A percentile compares a stretch with the other conserved stretches of the same genome.
phyloP scores from a whole-genome alignment of 495 filamentous ascomycete genomes.

The Penicillium cosmopolitanum region DNA sequence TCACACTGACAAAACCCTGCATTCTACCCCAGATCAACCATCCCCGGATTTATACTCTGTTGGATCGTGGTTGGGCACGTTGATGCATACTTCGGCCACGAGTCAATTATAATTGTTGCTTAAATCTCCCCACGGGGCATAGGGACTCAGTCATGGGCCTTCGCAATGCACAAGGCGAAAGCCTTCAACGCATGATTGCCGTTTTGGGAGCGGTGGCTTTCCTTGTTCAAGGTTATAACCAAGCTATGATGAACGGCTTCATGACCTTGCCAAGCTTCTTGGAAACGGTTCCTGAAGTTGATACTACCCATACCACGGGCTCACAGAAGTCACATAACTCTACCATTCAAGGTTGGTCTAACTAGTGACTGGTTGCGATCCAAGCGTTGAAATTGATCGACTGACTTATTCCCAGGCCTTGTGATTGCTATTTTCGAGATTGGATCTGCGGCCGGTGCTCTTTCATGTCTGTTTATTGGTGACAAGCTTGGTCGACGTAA shows the following conservation, averaged over 20 bases:
- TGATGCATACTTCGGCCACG: neutral
- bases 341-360: slow-evolving; percentile 12
- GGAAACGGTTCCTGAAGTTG: slow-evolving; percentile 17
- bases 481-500: slow-evolving; percentile 17
- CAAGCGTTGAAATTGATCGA: neutral
- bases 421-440: slow-evolving; percentile 22
- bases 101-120: neutral
- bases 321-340: slow-evolving; percentile 15
- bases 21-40: too few species aligned
- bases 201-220: slow-evolving; percentile 26
- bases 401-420: slow-evolving; percentile 1
- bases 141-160: slow-evolving; percentile 6
- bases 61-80: neutral
- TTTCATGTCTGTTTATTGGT: slow-evolving; percentile 17
- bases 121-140: neutral
- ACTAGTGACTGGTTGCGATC: neutral
- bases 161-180: slow-evolving; percentile 12
- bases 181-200: slow-evolving; percentile 20
- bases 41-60: neutral
- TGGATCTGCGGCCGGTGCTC: slow-evolving; percentile 19
- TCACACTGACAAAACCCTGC: neutral
- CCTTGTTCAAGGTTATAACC: slow-evolving; percentile 26
- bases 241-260: slow-evolving; percentile 26
- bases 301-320: slow-evolving; percentile 13
- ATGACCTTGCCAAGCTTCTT: slow-evolving; percentile 21